Evolutionary conservation across 2,329 filamentous ascomycete species (phyloP).

Genomic region (Graphilbum fragrans): DNA sequence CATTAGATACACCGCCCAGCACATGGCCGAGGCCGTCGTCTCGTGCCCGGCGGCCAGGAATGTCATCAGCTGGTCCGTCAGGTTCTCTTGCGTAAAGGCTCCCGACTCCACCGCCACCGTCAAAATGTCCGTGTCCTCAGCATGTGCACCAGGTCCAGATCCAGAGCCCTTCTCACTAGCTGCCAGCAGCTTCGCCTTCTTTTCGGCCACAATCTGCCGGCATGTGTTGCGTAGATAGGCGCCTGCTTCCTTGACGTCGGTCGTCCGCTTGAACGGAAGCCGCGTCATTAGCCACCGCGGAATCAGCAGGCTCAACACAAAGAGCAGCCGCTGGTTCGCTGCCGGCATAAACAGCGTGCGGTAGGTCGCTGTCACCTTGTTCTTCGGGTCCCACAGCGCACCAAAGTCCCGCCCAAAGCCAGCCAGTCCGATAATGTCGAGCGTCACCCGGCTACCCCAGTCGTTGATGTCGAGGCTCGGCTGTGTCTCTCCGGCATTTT

Average conservation of each 20-base stretch:
- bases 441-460: slow-evolving; percentile 56
- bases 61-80: slow-evolving; percentile 86
- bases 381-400: slow-evolving; percentile 48
- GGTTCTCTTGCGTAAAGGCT: slow-evolving; percentile 62
- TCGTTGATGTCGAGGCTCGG: slow-evolving; percentile 42
- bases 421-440: slow-evolving; percentile 65
- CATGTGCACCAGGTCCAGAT: too few species aligned
- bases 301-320: slow-evolving; percentile 48
- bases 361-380: slow-evolving; percentile 47
- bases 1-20: slow-evolving; percentile 65
- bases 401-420: slow-evolving; percentile 62
- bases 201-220: slow-evolving; percentile 55
- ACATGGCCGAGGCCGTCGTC: slow-evolving; percentile 63
- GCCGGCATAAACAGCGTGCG: slow-evolving; percentile 39
- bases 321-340: slow-evolving; percentile 39
- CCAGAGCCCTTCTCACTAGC: slow-evolving; percentile 26
- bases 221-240: slow-evolving; percentile 53
- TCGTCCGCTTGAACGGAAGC: slow-evolving; percentile 61
- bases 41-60: slow-evolving; percentile 77
- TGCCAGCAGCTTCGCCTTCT: slow-evolving; percentile 42
- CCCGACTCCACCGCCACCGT: slow-evolving; percentile 69
- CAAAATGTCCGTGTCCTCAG: slow-evolving; percentile 58
- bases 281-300: slow-evolving; percentile 46
- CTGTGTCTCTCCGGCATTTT: not conserved
- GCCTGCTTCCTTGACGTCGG: slow-evolving; percentile 44